Base-by-base conservation (phyloP, 1,139 yeast species). In the Tardiomyces digboiensis region DNA sequence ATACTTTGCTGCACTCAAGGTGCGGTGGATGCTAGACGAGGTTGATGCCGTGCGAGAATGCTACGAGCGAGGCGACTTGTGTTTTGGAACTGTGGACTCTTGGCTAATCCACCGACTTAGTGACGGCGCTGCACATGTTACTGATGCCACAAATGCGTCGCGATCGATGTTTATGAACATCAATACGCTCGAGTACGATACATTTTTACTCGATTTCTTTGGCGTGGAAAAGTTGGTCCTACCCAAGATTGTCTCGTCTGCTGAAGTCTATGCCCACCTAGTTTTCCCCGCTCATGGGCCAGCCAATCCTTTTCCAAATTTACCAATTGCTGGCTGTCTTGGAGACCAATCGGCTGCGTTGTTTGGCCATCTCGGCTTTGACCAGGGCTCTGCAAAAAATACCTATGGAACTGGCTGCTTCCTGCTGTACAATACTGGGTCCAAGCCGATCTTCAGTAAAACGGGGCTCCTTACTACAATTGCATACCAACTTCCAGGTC, bases 331-430 rank as follows among this genome's bases (percentile, higher is more conserved):
- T 56, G 97, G 97, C 37, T 86, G 95, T 65, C 71, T 89, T 23
- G 97, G 97, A 49, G 97, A 89, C 66, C 97, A 89, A 68, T 79
- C 91, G 47, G 89, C 97, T 3, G 93, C 97, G 3, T 68, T 89
- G 50, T 95, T 88, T 42, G 97, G 97, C 29, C 97, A 89, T 65
- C 67, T 86, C 64, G 96, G 96, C 1, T 78, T 86, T 58, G 73
- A 75, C 52, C 74, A 79, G 26, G 97, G 97, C 46, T 78, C 83
- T 44, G 96, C 96, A 38, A 89, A 89, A 66, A 86, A 95, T 71
- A 89, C 97, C n/a, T 89, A 88, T 60, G 97, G 97, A 53, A 89
- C 97, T 2, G 97, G 97, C 52, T 87, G 95, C 63, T 89, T 89
- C 74, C 66, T 89, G 52, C 72, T 89, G 52, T 87, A 84, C 72